These are phyloP conservation scores for Penicillium dipodomyicola DNA, from an alignment of 495 filamentous ascomycete species.

Conservation along the genomic window DNA sequence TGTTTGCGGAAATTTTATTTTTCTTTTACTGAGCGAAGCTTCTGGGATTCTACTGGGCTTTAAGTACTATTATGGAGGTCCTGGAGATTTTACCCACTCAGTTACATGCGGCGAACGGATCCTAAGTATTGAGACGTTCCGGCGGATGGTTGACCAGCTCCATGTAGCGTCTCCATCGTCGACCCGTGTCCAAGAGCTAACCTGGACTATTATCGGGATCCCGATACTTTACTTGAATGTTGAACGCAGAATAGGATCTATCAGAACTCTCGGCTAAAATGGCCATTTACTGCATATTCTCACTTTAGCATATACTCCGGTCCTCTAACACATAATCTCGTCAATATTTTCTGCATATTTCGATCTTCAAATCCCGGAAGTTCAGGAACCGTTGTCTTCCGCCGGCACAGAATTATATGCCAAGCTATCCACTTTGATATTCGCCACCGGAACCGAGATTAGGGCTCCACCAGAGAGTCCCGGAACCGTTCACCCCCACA, in stretches of 20 bases:
- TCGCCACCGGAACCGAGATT: conserved; percentile 12
- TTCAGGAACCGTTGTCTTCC: neutral
- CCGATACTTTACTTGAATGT: too few species aligned
- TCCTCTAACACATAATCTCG: too few species aligned
- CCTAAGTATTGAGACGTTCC: neutral
- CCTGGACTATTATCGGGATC: neutral
- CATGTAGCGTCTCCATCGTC: too few species aligned
- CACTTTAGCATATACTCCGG: too few species aligned
- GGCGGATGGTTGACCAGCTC: neutral
- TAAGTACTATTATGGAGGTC: conserved; percentile 1
- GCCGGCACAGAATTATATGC: too few species aligned
- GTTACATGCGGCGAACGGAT: neutral
- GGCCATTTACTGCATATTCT: too few species aligned
- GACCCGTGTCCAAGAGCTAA: neutral
- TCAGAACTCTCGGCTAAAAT: neutral
- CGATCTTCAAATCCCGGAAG: neutral
- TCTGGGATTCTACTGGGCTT: neutral
- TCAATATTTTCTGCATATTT: neutral
- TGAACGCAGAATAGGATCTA: too few species aligned
- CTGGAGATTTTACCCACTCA: neutral
- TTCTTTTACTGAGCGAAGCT: neutral
- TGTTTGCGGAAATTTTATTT: neutral
- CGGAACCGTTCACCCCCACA: neutral
- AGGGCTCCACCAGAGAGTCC: neutral
- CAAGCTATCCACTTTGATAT: neutral